Evolutionary conservation across 192 early-diverging fungal genomes (phyloP).

Genomic region (Bifiguratus adelaidae): DNA sequence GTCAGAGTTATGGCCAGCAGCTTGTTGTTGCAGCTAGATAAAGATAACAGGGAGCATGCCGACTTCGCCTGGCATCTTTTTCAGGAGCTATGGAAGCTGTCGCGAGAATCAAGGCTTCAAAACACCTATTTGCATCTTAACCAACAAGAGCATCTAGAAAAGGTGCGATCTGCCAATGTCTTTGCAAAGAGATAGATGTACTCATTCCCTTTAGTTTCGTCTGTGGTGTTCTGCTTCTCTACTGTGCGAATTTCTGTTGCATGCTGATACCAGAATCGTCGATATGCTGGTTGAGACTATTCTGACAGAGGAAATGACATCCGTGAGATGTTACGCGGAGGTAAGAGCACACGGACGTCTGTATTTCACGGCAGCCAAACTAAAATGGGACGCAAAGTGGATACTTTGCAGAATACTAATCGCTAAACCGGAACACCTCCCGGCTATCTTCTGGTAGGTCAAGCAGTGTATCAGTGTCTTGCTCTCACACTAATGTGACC

Average conservation of each 20-base stretch:
- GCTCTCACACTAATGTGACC: constrained; percentile 3
- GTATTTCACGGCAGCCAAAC: no score
- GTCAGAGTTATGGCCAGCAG: constrained; percentile 36
- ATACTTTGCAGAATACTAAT: neutral
- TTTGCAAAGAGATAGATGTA: no score
- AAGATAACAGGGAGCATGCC: constrained; percentile 5
- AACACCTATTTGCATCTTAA: no score
- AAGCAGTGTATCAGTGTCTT: constrained; percentile 7
- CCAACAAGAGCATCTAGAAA: no score
- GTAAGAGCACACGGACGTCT: constrained; percentile 8
- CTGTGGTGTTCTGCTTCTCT: constrained; percentile 33
- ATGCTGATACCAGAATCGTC: constrained; percentile 3
- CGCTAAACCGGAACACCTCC: neutral
- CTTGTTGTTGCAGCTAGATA: constrained; percentile 28
- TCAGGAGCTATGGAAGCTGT: no score
- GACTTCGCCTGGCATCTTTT: no score
- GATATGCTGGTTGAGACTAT: constrained; percentile 18
- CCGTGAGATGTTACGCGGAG: constrained; percentile 35
- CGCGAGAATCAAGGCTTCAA: no score
- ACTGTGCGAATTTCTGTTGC: constrained; percentile 21
- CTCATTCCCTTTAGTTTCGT: no score
- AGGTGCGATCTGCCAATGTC: no score
- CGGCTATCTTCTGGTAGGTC: neutral
- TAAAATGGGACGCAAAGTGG: no score
- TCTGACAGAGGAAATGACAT: constrained; percentile 24